Evolutionary conservation across 345 rosid species (phyloP), one percentile per base, ranked within the genome.

Genomic region (sweet orange (Citrus sinensis)): DNA sequence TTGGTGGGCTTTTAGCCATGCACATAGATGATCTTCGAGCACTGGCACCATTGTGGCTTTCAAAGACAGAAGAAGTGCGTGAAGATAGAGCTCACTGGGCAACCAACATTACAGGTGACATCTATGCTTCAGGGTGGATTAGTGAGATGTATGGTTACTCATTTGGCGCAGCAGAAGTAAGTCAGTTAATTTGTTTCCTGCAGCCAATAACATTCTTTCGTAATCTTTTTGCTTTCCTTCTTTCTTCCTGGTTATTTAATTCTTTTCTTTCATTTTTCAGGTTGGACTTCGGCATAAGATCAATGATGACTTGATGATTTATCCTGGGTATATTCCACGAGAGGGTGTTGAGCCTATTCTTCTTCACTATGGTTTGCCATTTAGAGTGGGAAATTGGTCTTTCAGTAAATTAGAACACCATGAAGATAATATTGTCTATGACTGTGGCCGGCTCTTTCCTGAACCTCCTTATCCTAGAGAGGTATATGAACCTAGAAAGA

Each of bases 91-190:
- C 91, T 84, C 99, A 94, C 81, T 96, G 99, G 98, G 78, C 88
- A 37, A 96, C 99, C 83, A 94, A 96, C 76, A 78, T 96, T 78
- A 96, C 99, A 13, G 99, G 99, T n/a, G 99, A 96, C 80, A 92
- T 94, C 82, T 96, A 96, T 62, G 97, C 92, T 13, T 70, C 84
- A 87, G 98, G 99, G 76, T 96, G 98, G 98, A 96, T 96, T 72
- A 96, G 98, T 81, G 99, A 96, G 90, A 96, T 96, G 98, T 94
- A 94, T 85, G 99, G 99, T 84, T 96, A 96, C 89, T 94, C 99
- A 56, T 96, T 96, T 83, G 99, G 99, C 81, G 99, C 99, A 13
- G 98, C 99, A 34, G 94, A 96, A 79, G 99, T 96, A 78, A 74
- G 86, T 74, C 74, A 25, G 29, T 81, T 39, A 64, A 19, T 84